Conservation (phyloP, 2,329 filamentous ascomycete genomes). For the Xenosphaeropsis pyriputrescens region DNA sequence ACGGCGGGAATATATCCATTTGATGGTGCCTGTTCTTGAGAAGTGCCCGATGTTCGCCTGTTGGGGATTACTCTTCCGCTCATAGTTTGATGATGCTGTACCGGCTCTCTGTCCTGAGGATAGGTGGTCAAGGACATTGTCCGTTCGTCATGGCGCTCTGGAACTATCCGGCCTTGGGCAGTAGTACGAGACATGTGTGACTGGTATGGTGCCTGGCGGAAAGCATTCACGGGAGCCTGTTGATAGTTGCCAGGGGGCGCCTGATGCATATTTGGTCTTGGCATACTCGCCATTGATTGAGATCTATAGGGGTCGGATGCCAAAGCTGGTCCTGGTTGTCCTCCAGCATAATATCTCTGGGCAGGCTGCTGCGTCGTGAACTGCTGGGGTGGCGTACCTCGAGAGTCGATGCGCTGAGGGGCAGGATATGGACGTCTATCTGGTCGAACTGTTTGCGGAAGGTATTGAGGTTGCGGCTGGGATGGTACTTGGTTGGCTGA, state of each 20-base stretch:
- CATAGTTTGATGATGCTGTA: conserved; percentile 67
- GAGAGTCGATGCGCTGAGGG: conserved; percentile 30
- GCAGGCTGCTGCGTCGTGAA: conserved; percentile 29
- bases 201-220: conserved; percentile 65
- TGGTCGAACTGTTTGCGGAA: conserved; percentile 43
- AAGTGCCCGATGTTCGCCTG: conserved; percentile 30
- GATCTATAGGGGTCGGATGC: conserved; percentile 80
- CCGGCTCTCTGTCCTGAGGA: conserved; percentile 49
- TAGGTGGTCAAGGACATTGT: conserved; percentile 93
- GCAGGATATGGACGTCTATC: conserved; percentile 58
- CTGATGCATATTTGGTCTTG: conserved; percentile 60
- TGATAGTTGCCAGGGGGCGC: conserved; percentile 46
- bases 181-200: conserved; percentile 60
- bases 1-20: conserved; percentile 12
- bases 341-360: conserved; percentile 47
- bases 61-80: conserved; percentile 84
- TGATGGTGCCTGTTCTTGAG: conserved; percentile 10
- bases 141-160: conserved; percentile 81
- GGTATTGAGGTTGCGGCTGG: conserved; percentile 39
- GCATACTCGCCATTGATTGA: conserved; percentile 73
- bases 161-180: conserved; percentile 79
- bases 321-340: conserved; percentile 51
- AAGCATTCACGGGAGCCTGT: conserved; percentile 56
- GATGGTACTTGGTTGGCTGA: conserved; percentile 17
- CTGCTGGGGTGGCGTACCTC: conserved; percentile 23